Evolutionary conservation across 1,284 basidiomycete species (phyloP), one percentile per base, ranked within the genome.

Genomic region (Sporisorium reilianum): DNA sequence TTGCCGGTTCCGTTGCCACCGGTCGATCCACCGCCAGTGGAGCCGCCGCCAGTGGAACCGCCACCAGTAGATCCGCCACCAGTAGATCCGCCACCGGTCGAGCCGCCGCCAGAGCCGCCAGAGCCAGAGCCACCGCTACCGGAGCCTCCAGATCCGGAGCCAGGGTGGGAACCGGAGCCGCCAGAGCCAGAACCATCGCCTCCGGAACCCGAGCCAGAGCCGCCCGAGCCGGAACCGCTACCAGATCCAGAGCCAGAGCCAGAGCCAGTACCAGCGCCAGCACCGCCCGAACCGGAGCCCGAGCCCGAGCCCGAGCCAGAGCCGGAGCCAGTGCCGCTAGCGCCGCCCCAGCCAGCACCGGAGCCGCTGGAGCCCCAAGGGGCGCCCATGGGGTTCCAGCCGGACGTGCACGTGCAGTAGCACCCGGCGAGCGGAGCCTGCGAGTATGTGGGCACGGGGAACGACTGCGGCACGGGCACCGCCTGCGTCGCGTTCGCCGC

Each of bases 361-460:
- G 30, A 32, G 16, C 50, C 51, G 12, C 46, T 28, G 46, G 34
- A 25, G 4, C 66, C 61, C 53, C 57, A 61, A 30, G 53, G 44
- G 32, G 45, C 57, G 26, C 26, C 32, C 23, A 46, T 25, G 11
- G 36, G 40, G 20, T 46, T 52, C 60, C 60, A 69, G n/a, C 60
- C 66, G 5, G 38, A 28, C 9, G 66, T 69, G 40, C 66, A 69
- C 0, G 66, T 69, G 56, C 66, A 69, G 57, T 69, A 69, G 61
- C 66, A 69, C 2, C 61, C 61, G 5, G 60, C 66, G 12, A 69
- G 54, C 7, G 66, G 66, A 32, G 66, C 66, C 49, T 64, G 60
- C 23, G 66, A 64, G 54, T 69, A 64, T 23, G 66, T 69, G 56
- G 66, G 60, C 11, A 69, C 66, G 38, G 66, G 61, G 56, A 64